Evolutionary conservation across 148 eudicot species (phyloP).

Genomic region (Heliosperma pusillum): DNA sequence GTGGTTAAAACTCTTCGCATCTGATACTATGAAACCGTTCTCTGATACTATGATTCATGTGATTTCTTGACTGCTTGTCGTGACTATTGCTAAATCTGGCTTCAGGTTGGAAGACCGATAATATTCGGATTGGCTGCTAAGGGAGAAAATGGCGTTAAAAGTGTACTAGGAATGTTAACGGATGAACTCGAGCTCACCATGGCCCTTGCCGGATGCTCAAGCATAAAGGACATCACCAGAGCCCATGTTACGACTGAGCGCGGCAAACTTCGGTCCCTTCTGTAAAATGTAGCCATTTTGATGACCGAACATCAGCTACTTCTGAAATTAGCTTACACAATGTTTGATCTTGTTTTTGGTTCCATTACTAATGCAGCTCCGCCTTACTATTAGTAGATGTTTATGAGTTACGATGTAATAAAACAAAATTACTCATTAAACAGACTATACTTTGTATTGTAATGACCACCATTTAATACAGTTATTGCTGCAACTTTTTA

Average conservation of each 20-base stretch:
- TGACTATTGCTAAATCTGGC: not conserved
- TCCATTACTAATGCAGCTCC: too few relatives aligned
- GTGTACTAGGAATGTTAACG: slow-evolving; percentile 58
- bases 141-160: slow-evolving; percentile 62
- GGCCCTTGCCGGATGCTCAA: slow-evolving; percentile 73
- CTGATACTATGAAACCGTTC: too few relatives aligned
- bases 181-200: slow-evolving; percentile 73
- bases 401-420: too few relatives aligned
- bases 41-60: too few relatives aligned
- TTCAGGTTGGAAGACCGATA: slow-evolving; percentile 74
- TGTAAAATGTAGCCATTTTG: slow-evolving; percentile 13
- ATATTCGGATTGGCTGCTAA: slow-evolving; percentile 67
- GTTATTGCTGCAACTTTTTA: too few relatives aligned
- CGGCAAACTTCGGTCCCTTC: slow-evolving; percentile 37
- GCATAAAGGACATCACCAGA: slow-evolving; percentile 59
- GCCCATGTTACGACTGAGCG: slow-evolving; percentile 42
- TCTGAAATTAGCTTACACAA: not conserved
- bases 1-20: too few relatives aligned
- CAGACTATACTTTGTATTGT: too few relatives aligned
- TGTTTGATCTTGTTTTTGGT: not conserved
- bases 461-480: not conserved
- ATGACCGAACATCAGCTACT: not conserved
- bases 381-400: too few relatives aligned
- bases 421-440: too few relatives aligned
- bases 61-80: not conserved